A percentile compares a stretch with the other conserved stretches of the same genome.
Evolutionary conservation across 768 basidiomycete species (phyloP).

Genomic region (Favolaschia claudopus): DNA sequence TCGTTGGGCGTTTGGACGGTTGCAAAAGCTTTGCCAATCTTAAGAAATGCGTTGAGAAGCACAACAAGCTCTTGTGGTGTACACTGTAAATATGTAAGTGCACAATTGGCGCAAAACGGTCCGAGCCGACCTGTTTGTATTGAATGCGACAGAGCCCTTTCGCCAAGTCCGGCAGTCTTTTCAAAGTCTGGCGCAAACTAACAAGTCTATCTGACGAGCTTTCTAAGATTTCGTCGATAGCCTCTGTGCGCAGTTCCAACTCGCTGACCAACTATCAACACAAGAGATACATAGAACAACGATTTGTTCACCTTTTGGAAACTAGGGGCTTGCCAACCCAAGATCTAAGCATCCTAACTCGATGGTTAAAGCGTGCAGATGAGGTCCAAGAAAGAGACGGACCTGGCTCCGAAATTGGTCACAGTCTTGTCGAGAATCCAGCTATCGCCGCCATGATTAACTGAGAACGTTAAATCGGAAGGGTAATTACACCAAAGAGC

Average conservation of each 20-base stretch:
- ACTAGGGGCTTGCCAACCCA: constrained; percentile 91
- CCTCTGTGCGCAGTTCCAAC: constrained; percentile 79
- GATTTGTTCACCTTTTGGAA: constrained; percentile 61
- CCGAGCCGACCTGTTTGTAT: constrained; percentile 88
- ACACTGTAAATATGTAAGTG: constrained; percentile 54
- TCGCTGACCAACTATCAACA: constrained; percentile 50
- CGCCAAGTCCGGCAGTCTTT: constrained; percentile 84
- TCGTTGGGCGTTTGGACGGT: constrained; percentile 48
- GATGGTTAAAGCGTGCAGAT: too few species aligned
- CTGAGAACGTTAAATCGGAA: neutral
- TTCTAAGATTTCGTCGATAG: constrained; percentile 81
- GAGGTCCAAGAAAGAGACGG: too few species aligned
- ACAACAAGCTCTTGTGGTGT: constrained; percentile 83
- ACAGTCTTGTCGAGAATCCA: constrained; percentile 85
- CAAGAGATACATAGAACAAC: neutral
- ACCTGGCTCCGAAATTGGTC: constrained; percentile 89
- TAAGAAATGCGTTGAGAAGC: constrained; percentile 78
- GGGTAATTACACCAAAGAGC: constrained; percentile 68
- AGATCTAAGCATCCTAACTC: constrained; percentile 76
- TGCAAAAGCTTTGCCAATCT: constrained; percentile 71
- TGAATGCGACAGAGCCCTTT: constrained; percentile 89
- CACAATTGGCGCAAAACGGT: neutral
- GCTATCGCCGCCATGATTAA: constrained; percentile 1
- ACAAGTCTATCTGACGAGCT: constrained; percentile 69
- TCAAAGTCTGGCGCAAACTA: constrained; percentile 73